Evolutionary conservation across 768 basidiomycete genomes (phyloP).

Genomic region (Boletellus sp.): DNA sequence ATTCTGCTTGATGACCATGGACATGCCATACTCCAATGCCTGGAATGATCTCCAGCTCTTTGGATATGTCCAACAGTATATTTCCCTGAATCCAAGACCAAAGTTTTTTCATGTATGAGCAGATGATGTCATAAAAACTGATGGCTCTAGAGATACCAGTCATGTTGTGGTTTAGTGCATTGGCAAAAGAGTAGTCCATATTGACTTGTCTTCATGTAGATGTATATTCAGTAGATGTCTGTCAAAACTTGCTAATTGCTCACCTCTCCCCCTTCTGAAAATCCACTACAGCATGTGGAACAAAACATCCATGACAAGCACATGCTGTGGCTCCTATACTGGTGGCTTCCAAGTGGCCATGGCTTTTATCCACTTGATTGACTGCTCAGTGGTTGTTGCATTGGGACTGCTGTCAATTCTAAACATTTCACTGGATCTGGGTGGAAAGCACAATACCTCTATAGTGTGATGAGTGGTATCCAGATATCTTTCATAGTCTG

Average conservation of each 20-base stretch:
- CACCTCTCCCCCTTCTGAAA: conserved; percentile 1
- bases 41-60: not conserved
- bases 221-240: not conserved
- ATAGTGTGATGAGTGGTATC: not conserved
- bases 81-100: not conserved
- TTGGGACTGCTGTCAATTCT: not conserved
- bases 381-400: not conserved
- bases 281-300: no score
- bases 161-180: conserved; percentile 2
- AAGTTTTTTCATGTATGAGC: conserved; percentile 5
- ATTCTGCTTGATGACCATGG: conserved; percentile 8
- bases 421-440: no score
- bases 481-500: not conserved
- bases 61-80: not conserved
- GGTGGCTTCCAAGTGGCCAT: no score
- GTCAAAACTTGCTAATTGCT: not conserved
- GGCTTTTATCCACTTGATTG: not conserved
- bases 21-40: conserved; percentile 28
- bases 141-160: fast-evolving
- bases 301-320: not conserved
- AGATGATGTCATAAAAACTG: conserved; percentile 6
- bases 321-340: not conserved
- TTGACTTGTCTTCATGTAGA: conserved; percentile 1
- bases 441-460: no score
- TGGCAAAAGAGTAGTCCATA: conserved; percentile 1